Conservation (phyloP, 106 monocot genomes). For the Agapanthus africanus region DNA sequence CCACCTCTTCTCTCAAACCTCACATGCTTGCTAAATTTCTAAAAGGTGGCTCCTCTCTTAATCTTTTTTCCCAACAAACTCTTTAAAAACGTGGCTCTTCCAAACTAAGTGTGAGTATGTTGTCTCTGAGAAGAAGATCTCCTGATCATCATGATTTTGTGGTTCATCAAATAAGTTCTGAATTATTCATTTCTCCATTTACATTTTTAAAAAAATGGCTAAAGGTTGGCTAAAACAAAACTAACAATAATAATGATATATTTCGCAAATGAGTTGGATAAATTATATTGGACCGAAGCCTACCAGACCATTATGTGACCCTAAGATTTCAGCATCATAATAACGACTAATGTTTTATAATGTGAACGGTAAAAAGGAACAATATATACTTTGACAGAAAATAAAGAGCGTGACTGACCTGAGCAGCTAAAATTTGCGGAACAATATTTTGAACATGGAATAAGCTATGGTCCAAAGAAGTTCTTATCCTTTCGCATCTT, state of each 20-base stretch:
- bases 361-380: too few relatives aligned
- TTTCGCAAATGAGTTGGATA: neutral
- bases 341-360: too few relatives aligned
- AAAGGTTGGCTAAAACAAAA: neutral
- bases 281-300: too few relatives aligned
- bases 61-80: too few relatives aligned
- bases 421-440: slow-evolving; percentile 34
- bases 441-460: slow-evolving; percentile 52
- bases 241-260: neutral
- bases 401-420: slow-evolving; percentile 41
- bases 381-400: neutral
- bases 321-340: too few relatives aligned
- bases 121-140: neutral
- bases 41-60: too few relatives aligned
- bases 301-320: too few relatives aligned
- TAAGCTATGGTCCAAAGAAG: slow-evolving; percentile 38
- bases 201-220: neutral
- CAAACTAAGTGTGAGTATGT: neutral
- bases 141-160: neutral
- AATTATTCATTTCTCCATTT: neutral
- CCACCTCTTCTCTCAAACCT: too few relatives aligned
- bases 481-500: slow-evolving; percentile 60
- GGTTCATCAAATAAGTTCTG: neutral
- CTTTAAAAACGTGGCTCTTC: neutral
- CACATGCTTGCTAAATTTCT: too few relatives aligned